Base-by-base conservation (phyloP, 352 stramenopile genomes). In the Thraustochytrium sp. region DNA sequence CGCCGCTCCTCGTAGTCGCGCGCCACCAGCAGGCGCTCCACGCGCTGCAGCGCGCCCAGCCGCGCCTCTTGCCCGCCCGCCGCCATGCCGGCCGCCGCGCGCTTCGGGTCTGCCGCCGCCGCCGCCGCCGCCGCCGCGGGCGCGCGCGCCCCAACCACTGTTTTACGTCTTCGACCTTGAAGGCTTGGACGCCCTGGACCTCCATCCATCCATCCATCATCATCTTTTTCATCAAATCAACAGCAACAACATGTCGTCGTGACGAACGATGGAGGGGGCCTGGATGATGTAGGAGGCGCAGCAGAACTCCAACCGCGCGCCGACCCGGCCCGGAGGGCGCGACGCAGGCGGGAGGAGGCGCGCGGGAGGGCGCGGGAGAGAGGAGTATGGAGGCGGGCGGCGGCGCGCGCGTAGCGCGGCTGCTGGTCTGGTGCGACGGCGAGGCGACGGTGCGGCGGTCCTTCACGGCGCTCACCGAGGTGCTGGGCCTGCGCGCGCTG, bases 351-450 rank as follows among this genome's bases (percentile, higher is more conserved):
- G 16, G 51, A 3, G 51, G 21, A 0, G 31, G 13, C 40, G 26
- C 34, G 11, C 9, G 16, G 3, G 11, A 0, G 0, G 5, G 16
- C 26, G 59, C 40, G 34, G 34, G n/a, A n/a, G n/a, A n/a, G 26
- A 0, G 9, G 40, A 29, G 13, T 21, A 65, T 65, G 55, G 34
- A 13, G 13, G 13, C 29, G 26, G 13, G 34, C 34, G 55, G 55
- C 34, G 59, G 13, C 0, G 31, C 62, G 4, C 62, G 62, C 62
- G 68, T 80, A 0, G 68, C 68, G 51, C 46, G 68, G 23, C 31
- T 63, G 26, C 68, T 80, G 23, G 44, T 80, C 18, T 80, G 68
- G 68, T 80, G 68, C 42, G 68, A 80, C 51, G 36, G 68, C n/a
- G 36, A 21, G 29, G 31, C 44, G n/a, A 42, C 68, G 46, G 68